These are phyloP conservation scores for Boletus subcaerulescens DNA, from an alignment of 768 basidiomycete genomes.

Conservation along the genomic window DNA sequence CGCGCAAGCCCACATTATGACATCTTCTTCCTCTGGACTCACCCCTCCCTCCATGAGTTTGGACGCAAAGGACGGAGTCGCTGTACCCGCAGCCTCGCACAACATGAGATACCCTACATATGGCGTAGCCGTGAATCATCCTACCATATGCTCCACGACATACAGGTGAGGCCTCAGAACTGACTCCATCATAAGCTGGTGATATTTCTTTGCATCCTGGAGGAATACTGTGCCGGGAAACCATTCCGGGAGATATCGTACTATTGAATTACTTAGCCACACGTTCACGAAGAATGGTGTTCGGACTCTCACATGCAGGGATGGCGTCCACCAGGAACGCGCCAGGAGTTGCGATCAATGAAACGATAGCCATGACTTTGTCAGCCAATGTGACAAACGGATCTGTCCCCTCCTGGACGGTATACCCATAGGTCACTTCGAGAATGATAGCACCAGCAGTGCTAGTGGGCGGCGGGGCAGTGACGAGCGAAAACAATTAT, in stretches of 20 bases:
- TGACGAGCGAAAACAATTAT: background rate
- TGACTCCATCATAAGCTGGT: constrained; percentile 33
- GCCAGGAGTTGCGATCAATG: constrained; percentile 1
- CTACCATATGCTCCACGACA: constrained; percentile 47
- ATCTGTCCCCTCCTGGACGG: constrained; percentile 34
- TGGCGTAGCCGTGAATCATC: background rate
- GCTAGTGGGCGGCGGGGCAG: background rate
- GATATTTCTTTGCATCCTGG: constrained; percentile 27
- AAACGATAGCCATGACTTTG: constrained; percentile 17
- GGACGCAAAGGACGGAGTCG: constrained; percentile 19
- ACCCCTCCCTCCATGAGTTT: constrained; percentile 8
- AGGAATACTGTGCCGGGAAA: constrained; percentile 36
- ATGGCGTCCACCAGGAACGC: constrained; percentile 22
- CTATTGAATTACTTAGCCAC: constrained; percentile 11
- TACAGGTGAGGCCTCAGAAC: constrained; percentile 43
- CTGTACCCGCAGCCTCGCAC: constrained; percentile 16
- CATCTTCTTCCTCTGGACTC: constrained; percentile 16
- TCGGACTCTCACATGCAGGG: constrained; percentile 16
- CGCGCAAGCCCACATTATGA: constrained; percentile 19
- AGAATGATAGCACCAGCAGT: constrained; percentile 31
- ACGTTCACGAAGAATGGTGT: too few species aligned
- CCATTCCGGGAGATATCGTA: constrained; percentile 34
- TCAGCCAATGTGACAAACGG: constrained; percentile 33
- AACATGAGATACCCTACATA: background rate
- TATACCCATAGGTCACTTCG: constrained; percentile 40